Base-by-base conservation (phyloP, 768 basidiomycete genomes). In the Pleurotus djamor region DNA sequence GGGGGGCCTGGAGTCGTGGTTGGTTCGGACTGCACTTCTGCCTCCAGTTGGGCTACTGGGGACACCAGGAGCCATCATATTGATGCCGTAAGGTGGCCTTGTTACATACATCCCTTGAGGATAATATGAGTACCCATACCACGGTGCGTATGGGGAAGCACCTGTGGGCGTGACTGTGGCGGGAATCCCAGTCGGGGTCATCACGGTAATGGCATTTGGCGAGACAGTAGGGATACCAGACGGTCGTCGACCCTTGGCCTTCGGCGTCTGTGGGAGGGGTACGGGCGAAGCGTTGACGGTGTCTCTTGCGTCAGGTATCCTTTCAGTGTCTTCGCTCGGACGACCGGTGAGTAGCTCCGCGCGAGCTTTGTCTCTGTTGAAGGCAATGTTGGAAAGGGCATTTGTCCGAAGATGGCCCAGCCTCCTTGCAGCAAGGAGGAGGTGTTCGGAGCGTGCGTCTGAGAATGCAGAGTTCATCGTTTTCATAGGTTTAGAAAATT, bases 401-500 rank as follows among this genome's bases (percentile, higher is more conserved):
- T 33, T 56, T 10, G 54, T 56, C 4, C 54, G 54, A 13, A 56
- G 37, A 0, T 83, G 80, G 4, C 89, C 89, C 3, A 91, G 77
- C 56, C 75, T 85, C n/a, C 88, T 82, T 7, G 88, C 86, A 3
- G 90, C 90, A 10, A 89, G 73, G 1, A 92, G 76, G 9, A 91
- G 72, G 64, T 89, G 89, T 64, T 92, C 90, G 0, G 80, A 77
- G 48, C 87, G 81, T 4, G 90, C 91, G 61, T 92, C 91, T 1
- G 86, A 73, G 61, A 79, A 68, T 47, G 81, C 59, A 43, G 81
- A 68, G 37, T 65, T 65, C 4, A 68, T 68, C 0, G 65, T 71
- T 35, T 63, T 52, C 21, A 59, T 35, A 52, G 69, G 68, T 59
- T 69, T 67, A 64, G 60, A 38, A 59, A 60, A 62, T 32, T 63